Percentiles rank a stretch among this genome's conserved stretches.
Conservation (phyloP, 2,329 filamentous ascomycete species). For the Bipolaris gigantea region DNA sequence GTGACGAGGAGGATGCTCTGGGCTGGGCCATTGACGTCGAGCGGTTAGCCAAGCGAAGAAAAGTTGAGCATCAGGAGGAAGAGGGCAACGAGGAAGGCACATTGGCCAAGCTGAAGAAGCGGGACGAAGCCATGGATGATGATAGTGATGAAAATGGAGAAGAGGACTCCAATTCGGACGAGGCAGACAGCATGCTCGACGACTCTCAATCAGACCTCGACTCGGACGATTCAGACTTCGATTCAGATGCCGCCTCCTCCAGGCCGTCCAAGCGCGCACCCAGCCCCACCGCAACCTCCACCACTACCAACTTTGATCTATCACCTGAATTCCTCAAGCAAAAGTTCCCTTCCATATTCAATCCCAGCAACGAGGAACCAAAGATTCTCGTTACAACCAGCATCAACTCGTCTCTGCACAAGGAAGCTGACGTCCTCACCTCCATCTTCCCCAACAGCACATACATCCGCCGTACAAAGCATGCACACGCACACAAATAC, state of each 20-base stretch:
- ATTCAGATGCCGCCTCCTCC: conserved; percentile 52
- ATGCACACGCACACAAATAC: conserved; percentile 87
- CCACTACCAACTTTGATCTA: conserved; percentile 61
- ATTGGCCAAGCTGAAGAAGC: conserved; percentile 38
- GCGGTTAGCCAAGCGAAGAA: conserved; percentile 49
- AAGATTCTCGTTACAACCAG: conserved; percentile 93
- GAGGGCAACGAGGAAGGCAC: conserved; percentile 35
- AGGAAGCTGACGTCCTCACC: conserved; percentile 76
- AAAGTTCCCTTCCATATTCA: conserved; percentile 64
- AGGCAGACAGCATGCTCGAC: conserved; percentile 73
- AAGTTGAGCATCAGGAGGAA: conserved; percentile 43
- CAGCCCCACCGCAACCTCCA: conserved; percentile 56
- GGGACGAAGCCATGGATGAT: conserved; percentile 23
- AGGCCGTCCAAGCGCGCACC: conserved; percentile 55
- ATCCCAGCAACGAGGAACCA: conserved; percentile 59
- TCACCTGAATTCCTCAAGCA: conserved; percentile 62
- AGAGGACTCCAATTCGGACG: conserved; percentile 25
- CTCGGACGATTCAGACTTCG: conserved; percentile 53
- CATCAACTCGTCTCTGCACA: conserved; percentile 84
- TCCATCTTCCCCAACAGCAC: conserved; percentile 76
- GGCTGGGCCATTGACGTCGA: conserved; percentile 52
- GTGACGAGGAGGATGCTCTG: conserved; percentile 48
- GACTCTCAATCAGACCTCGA: conserved; percentile 47
- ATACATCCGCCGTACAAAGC: conserved; percentile 83
- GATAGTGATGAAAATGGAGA: background rate